phyloP scores from a whole-genome alignment of 306 rosid genomes.

The Sicyos baderoa region DNA sequence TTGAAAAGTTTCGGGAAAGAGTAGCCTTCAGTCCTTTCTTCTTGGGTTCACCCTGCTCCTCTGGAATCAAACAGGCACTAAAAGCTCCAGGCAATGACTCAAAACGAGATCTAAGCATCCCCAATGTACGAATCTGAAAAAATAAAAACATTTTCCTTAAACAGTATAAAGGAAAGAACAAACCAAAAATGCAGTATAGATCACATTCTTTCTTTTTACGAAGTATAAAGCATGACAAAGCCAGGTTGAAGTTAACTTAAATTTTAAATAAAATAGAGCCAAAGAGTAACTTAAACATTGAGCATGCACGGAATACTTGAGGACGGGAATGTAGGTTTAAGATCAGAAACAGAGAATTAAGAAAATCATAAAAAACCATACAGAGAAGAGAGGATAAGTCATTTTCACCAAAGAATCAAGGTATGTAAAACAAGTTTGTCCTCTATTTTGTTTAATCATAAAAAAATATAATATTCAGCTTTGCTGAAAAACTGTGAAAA shows the following conservation, averaged over 20 bases:
- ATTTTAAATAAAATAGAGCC: background rate
- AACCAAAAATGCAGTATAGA: background rate
- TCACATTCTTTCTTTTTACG: background rate
- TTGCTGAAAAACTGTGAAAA: background rate
- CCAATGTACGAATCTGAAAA: conserved; percentile 84
- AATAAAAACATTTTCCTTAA: conserved; percentile 15
- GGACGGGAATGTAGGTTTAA: background rate
- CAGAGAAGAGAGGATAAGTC: conserved; percentile 7
- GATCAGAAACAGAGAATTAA: background rate
- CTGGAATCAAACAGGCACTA: conserved; percentile 71
- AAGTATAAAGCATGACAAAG: conserved; percentile 1
- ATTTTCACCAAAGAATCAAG: conserved; percentile 1
- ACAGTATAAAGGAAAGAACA: background rate
- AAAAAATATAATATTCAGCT: background rate
- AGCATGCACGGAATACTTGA: background rate
- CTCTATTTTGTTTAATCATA: background rate
- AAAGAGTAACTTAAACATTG: background rate
- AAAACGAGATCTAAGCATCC: conserved; percentile 97
- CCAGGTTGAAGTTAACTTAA: background rate
- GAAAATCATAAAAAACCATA: conserved; percentile 12
- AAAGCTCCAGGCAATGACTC: conserved; percentile 81
- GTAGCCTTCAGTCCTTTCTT: conserved; percentile 88
- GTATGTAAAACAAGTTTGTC: background rate
- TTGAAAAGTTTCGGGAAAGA: conserved; percentile 51
- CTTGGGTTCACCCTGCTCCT: conserved; percentile 62